These are phyloP conservation scores for Fusarium incarnatum DNA, from an alignment of 2,329 filamentous ascomycete genomes.

Conservation along the genomic window DNA sequence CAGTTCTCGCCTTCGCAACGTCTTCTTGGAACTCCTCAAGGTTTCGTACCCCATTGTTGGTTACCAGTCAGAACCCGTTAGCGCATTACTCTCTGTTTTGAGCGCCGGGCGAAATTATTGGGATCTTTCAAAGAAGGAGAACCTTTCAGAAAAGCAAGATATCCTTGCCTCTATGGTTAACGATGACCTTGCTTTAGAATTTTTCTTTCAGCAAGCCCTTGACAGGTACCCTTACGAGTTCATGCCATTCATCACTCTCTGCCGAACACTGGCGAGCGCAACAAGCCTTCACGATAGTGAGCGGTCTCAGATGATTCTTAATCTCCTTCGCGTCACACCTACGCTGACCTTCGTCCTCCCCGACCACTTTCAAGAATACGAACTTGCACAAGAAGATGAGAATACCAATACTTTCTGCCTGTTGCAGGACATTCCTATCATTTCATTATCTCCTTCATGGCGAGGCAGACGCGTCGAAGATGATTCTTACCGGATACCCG, in stretches of 20 bases:
- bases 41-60: conserved; percentile 74
- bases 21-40: conserved; percentile 77
- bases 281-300: conserved; percentile 49
- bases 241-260: conserved; percentile 79
- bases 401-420: conserved; percentile 84
- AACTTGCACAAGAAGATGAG: conserved; percentile 85
- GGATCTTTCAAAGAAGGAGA: conserved; percentile 59
- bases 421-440: conserved; percentile 71
- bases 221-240: conserved; percentile 89
- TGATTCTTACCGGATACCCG: conserved; percentile 70
- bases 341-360: conserved; percentile 85
- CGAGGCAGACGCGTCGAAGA: conserved; percentile 58
- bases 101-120: conserved; percentile 65
- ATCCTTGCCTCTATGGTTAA: conserved; percentile 51
- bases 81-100: conserved; percentile 73
- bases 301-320: conserved; percentile 64
- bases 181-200: conserved; percentile 62
- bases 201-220: conserved; percentile 74
- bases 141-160: conserved; percentile 50
- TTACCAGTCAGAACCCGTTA: conserved; percentile 78
- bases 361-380: conserved; percentile 76
- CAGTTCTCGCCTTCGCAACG: conserved; percentile 70
- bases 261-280: conserved; percentile 68
- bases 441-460: conserved; percentile 62
- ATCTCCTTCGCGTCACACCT: conserved; percentile 75